Evolutionary conservation across 352 stramenopile species (phyloP).

Genomic region (Globisporangium cylindrosporum): DNA sequence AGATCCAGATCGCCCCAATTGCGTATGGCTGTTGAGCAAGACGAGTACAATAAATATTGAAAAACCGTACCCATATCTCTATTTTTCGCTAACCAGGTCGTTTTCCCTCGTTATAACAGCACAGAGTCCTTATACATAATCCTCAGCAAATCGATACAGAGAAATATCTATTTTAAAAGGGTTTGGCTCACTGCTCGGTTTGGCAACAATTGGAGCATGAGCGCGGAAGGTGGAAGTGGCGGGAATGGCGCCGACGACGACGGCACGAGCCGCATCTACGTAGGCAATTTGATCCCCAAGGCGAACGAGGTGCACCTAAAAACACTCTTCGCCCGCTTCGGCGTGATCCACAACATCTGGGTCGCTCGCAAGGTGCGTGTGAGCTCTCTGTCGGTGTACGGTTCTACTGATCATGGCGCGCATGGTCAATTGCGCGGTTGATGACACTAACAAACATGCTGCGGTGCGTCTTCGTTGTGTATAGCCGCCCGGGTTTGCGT

Average conservation of each 20-base stretch:
- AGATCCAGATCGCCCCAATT: not conserved
- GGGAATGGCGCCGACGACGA: constrained; percentile 22
- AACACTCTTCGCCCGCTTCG: constrained; percentile 58
- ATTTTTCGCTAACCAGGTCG: not conserved
- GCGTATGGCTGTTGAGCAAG: not conserved
- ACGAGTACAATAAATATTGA: not conserved
- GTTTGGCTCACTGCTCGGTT: not conserved
- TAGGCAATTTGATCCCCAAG: constrained; percentile 71
- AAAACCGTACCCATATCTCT: constrained; percentile 2
- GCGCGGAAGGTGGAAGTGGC: constrained; percentile 5
- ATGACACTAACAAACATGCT: no score
- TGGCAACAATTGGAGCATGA: constrained; percentile 11
- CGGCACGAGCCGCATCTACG: constrained; percentile 53
- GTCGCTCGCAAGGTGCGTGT: constrained; percentile 59
- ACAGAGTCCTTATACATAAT: not conserved
- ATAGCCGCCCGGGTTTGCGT: constrained; percentile 79
- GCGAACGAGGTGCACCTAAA: constrained; percentile 67
- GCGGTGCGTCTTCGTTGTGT: not conserved
- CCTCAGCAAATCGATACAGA: not conserved
- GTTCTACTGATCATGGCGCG: not conserved
- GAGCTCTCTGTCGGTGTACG: not conserved
- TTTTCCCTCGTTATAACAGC: not conserved
- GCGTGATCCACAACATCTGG: constrained; percentile 72
- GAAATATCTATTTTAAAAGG: not conserved
- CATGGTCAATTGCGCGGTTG: not conserved